Base-by-base conservation (phyloP, 805 yeast species). In the Blastobotrys terrestris region DNA sequence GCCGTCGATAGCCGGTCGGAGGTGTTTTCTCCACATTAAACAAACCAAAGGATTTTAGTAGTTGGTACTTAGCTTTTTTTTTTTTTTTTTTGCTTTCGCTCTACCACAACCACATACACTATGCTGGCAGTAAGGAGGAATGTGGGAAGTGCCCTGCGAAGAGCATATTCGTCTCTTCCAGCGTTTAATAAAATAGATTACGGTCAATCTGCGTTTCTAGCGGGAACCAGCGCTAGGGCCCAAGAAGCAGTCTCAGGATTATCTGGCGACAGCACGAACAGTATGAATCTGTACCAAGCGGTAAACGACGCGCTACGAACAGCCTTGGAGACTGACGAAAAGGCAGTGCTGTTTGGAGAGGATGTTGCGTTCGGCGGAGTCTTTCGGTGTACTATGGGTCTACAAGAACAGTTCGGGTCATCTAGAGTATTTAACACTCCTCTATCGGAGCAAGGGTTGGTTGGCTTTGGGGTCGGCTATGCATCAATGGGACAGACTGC, bases 321-420 rank as follows among this genome's bases (percentile, higher is more conserved):
- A 50, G 97, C 95, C 71, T 76, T 90, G 69, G 97, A 90, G 72
- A 79, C 91, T 58, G 97, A 90, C 67, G 92, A 87, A 58, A 86
- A 81, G 59, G 96, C 92, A 35, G 87, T 87, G 72, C 70, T 90
- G 61, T 81, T 90, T 73, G 97, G 97, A 72, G 97, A 90, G 74
- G 97, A 90, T 73, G 96, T 90, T 57, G 97, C 96, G 39, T 90
- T 90, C 72, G 89, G 92, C 62, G 97, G 97, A 75, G 97, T 96
- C 50, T 90, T 90, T 73, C 86, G 92, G 71, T 83, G 92, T 63
- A 83, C 96, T 55, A 82, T 90, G 72, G 97, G 96, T 35, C 77
- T 90, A 56, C 80, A 90, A 65, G 96, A 89, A 68, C 80, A 89
- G 69, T 87, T 87, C 64, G 96, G 96, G 55, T 89, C 87, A 67